Percentiles rank a stretch among this genome's conserved stretches.
These are phyloP conservation scores for Geosmithia morbida DNA, from an alignment of 2,329 filamentous ascomycete genomes.

Conservation along the genomic window DNA sequence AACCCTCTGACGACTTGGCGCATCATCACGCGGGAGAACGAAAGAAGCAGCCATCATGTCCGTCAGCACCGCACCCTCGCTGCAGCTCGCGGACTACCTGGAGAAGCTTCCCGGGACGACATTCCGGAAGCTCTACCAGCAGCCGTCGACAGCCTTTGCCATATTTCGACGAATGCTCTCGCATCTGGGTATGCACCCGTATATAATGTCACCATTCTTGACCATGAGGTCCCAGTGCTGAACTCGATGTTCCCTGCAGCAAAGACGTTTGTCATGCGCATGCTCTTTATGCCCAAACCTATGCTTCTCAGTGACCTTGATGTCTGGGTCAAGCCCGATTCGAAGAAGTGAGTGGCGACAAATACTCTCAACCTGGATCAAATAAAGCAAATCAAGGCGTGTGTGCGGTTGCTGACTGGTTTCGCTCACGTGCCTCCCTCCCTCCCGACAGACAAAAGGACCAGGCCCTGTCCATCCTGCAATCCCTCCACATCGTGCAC, in stretches of 20 bases:
- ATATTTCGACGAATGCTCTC: slow-evolving; percentile 97
- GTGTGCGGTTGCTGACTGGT: not conserved
- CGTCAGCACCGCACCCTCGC: slow-evolving; percentile 29
- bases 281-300: slow-evolving; percentile 79
- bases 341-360: slow-evolving; percentile 26
- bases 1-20: not conserved
- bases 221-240: not conserved
- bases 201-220: not conserved
- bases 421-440: not conserved
- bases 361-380: no score
- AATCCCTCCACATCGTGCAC: slow-evolving; percentile 73
- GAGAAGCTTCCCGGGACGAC: slow-evolving; percentile 82
- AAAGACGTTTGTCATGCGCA: slow-evolving; percentile 89
- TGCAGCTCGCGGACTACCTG: slow-evolving; percentile 72
- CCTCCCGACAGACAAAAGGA: slow-evolving; percentile 70
- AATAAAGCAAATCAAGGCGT: no score
- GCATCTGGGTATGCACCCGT: slow-evolving; percentile 62
- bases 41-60: slow-evolving; percentile 22
- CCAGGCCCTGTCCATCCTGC: slow-evolving; percentile 66
- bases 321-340: slow-evolving; percentile 61
- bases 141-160: slow-evolving; percentile 87
- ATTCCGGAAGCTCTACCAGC: slow-evolving; percentile 84
- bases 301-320: slow-evolving; percentile 72
- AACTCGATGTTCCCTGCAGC: slow-evolving; percentile 30
- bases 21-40: slow-evolving; percentile 3